phyloP scores from a whole-genome alignment of 352 stramenopile species.

The Pythium aphanidermatum region DNA sequence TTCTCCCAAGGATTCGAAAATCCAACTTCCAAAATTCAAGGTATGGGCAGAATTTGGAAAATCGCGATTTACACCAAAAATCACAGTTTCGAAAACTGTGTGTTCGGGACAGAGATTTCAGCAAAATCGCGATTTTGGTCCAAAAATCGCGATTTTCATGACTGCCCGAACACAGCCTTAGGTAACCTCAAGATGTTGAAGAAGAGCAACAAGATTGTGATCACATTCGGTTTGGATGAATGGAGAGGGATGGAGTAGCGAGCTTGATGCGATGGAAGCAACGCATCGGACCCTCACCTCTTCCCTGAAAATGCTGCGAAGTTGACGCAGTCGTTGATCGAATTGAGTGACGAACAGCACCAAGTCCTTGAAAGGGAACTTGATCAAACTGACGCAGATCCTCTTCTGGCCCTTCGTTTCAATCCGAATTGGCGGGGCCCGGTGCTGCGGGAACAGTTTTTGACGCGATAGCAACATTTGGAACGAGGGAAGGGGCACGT shows the following conservation, averaged over 20 bases:
- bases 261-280: slow-evolving; percentile 5
- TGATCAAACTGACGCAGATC: slow-evolving; percentile 15
- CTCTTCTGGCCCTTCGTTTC: slow-evolving; percentile 13
- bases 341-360: slow-evolving; percentile 17
- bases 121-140: no score
- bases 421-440: slow-evolving; percentile 16
- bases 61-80: no score
- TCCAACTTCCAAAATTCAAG: no score
- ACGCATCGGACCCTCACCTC: slow-evolving; percentile 11
- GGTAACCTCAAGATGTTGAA: no score
- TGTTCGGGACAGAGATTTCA: no score
- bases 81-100: no score
- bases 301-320: slow-evolving; percentile 16
- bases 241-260: background rate
- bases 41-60: no score
- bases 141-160: no score
- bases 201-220: background rate
- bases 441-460: slow-evolving; percentile 8
- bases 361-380: slow-evolving; percentile 15
- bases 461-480: slow-evolving; percentile 19
- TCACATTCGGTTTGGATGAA: background rate
- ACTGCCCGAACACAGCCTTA: no score
- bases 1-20: no score
- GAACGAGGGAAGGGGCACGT: slow-evolving; percentile 11
- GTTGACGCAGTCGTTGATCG: slow-evolving; percentile 17